Percentiles rank a stretch among this genome's conserved stretches.
phyloP scores from a whole-genome alignment of 345 rosid species.

The Populus pruinosa region DNA sequence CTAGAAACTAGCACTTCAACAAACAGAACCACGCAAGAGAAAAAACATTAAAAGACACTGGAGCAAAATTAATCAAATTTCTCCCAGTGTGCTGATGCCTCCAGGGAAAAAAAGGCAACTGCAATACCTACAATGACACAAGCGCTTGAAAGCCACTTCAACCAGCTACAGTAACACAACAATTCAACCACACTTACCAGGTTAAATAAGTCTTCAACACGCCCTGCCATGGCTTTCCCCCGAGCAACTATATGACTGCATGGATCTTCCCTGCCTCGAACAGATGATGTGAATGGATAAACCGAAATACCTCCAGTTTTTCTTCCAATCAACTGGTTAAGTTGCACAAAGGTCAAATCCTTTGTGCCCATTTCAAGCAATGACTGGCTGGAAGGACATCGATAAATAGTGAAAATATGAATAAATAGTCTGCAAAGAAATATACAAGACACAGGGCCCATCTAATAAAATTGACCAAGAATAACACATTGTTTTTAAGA shows the following conservation, averaged over 20 bases:
- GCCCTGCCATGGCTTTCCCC: slow-evolving; percentile 96
- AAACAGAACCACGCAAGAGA: not conserved
- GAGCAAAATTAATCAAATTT: not conserved
- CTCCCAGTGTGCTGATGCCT: not conserved
- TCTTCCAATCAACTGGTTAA: slow-evolving; percentile 96
- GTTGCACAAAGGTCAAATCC: slow-evolving; percentile 87
- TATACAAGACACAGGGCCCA: not conserved
- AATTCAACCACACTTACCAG: slow-evolving; percentile 47
- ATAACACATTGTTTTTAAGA: not conserved
- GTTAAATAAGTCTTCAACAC: slow-evolving; percentile 81
- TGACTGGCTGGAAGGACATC: slow-evolving; percentile 62
- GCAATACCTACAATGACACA: not conserved
- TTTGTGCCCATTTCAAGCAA: slow-evolving; percentile 97
- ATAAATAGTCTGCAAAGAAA: not conserved
- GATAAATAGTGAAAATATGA: not conserved
- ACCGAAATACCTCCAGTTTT: slow-evolving; percentile 98
- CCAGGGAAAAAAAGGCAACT: not conserved
- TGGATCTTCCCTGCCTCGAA: slow-evolving; percentile 71
- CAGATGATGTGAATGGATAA: slow-evolving; percentile 85
- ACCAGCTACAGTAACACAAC: not conserved
- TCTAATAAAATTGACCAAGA: not conserved
- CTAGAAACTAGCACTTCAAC: not conserved
- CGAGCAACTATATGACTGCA: slow-evolving; percentile 79
- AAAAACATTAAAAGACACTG: not conserved
- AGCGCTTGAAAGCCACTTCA: slow-evolving; percentile 12